Evolutionary conservation across 1,284 basidiomycete species (phyloP), one percentile per base, ranked within the genome.

Genomic region (Fomitiporia mediterranea): DNA sequence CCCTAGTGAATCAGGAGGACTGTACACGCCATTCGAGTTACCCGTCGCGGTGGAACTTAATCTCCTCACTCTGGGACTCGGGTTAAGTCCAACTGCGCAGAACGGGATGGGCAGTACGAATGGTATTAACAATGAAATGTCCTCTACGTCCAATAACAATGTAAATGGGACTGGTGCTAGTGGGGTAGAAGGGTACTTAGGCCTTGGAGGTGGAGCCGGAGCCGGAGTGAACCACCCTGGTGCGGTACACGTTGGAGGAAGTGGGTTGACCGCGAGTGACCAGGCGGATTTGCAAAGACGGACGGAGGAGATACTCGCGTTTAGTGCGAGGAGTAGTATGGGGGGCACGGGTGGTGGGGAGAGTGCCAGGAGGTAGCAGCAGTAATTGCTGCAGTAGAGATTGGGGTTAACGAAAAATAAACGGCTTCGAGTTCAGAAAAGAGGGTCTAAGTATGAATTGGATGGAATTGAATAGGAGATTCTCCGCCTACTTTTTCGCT

Each of bases 291-390:
- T 59, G 17, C 58, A 59, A 35, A 37, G 58, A n/a, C 37, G 58
- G 3, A 59, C 58, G 21, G 53, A 59, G 39, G 58, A 59, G 42
- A 59, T 59, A 32, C 8, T 59, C 8, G 38, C 53, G 50, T 59
- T 59, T 17, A 59, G 58, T 34, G 58, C 53, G 37, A 19, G 56
- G 23, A 49, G 30, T 21, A 44, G 43, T 15, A 54, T 53, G 51
- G 56, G 43, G 9, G 52, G 56, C 13, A 47, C 28, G 6, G 51
- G 19, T 7, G 43, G 34, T 30, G 56, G 52, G 25, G 40, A 51
- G 4, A 27, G 25, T 30, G 44, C 25, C 11, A 30, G 48, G 13
- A 38, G 48, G 48, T 50, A 39, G 6, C 17, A 6, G n/a, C 40
- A 5, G 21, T 42, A 17, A n/a, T n/a, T n/a, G n/a, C n/a, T 17